Percentiles rank a stretch among this genome's conserved stretches.
Evolutionary conservation across 2,329 filamentous ascomycete species (phyloP).

Genomic region (Cryphonectria japonica): DNA sequence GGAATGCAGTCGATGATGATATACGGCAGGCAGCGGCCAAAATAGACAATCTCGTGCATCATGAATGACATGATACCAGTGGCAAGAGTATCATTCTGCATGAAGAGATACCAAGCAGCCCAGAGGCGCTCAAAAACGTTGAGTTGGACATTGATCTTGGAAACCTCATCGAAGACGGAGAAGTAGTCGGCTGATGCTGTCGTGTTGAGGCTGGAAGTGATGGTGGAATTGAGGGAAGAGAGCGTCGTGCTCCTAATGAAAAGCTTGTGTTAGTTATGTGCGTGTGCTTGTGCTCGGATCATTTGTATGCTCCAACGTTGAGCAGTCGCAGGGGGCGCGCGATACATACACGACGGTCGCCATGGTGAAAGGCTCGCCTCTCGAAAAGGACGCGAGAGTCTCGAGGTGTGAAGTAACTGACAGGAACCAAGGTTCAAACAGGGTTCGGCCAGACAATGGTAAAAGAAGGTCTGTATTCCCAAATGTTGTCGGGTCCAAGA

Average conservation of each 20-base stretch:
- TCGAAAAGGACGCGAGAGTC: conserved; percentile 12
- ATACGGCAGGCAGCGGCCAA: conserved; percentile 87
- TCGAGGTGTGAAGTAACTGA: background rate
- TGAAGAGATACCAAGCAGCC: conserved; percentile 95
- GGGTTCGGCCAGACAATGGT: background rate
- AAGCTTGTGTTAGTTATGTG: conserved; percentile 2
- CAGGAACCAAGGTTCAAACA: background rate
- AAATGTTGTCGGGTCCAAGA: background rate
- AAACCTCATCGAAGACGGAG: conserved; percentile 64
- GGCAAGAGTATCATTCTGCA: conserved; percentile 95
- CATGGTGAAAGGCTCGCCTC: conserved; percentile 21
- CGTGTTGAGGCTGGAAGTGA: conserved; percentile 48
- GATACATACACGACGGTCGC: conserved; percentile 28
- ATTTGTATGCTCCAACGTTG: background rate
- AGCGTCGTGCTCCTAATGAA: conserved; percentile 28
- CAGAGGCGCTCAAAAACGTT: conserved; percentile 87
- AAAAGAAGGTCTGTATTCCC: background rate
- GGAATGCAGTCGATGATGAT: conserved; percentile 89
- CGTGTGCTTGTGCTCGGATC: background rate
- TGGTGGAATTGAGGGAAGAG: conserved; percentile 54
- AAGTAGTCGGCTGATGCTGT: conserved; percentile 54
- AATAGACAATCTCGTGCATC: conserved; percentile 95
- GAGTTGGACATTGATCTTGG: conserved; percentile 80
- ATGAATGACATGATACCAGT: conserved; percentile 97
- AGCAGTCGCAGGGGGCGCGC: background rate